Conservation (phyloP, 2,329 filamentous ascomycete genomes). For the Claviceps africana region DNA sequence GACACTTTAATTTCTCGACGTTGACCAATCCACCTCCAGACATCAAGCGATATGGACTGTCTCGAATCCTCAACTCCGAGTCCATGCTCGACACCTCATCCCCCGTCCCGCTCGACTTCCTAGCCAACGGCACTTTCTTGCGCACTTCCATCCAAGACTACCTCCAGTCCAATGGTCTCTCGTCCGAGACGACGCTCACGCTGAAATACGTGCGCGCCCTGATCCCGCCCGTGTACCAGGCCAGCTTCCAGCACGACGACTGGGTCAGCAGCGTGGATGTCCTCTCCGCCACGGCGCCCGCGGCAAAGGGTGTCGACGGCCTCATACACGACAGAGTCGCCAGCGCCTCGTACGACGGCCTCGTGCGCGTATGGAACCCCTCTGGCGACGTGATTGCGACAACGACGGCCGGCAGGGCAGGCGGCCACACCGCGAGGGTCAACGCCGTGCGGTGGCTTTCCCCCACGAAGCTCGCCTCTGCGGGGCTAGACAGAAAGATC, state of each 20-base stretch:
- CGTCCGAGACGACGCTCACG: constrained; percentile 71
- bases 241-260: constrained; percentile 92
- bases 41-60: constrained; percentile 56
- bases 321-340: constrained; percentile 45
- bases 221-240: constrained; percentile 76
- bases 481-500: constrained; percentile 72
- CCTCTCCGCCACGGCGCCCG: constrained; percentile 51
- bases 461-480: constrained; percentile 63
- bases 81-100: constrained; percentile 51
- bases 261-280: constrained; percentile 87
- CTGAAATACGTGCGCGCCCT: constrained; percentile 90
- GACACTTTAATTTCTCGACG: too few species aligned
- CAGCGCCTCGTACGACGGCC: constrained; percentile 87
- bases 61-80: constrained; percentile 57
- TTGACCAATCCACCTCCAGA: constrained; percentile 25
- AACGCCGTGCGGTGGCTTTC: constrained; percentile 78
- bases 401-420: constrained; percentile 49
- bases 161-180: constrained; percentile 72
- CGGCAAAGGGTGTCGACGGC: constrained; percentile 32
- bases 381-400: constrained; percentile 75
- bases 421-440: constrained; percentile 62
- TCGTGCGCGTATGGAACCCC: constrained; percentile 78
- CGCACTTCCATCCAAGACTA: constrained; percentile 84
- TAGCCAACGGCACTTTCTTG: constrained; percentile 86
- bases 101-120: constrained; percentile 79